phyloP scores from a whole-genome alignment of 352 stramenopile genomes.

The Pythium dissotocum region DNA sequence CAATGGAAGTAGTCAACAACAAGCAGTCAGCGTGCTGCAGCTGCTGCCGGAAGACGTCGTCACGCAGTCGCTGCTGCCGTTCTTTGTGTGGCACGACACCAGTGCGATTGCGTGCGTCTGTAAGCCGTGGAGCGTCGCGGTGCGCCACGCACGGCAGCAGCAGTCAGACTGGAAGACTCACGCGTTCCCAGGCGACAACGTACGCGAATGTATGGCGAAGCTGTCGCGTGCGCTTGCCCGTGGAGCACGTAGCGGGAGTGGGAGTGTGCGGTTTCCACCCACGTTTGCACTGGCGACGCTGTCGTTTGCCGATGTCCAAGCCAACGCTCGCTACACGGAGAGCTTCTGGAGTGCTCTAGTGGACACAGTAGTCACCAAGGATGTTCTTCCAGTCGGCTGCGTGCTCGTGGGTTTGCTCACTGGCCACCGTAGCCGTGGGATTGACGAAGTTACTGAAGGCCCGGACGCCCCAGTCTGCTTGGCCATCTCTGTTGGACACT shows the following conservation, averaged over 20 bases:
- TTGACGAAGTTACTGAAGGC: background rate
- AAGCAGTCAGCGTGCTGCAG: constrained; percentile 3
- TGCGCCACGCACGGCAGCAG: constrained; percentile 25
- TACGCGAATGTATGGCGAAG: constrained; percentile 29
- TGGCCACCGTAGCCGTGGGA: background rate
- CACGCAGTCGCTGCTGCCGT: constrained; percentile 38
- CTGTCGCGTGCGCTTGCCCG: constrained; percentile 26
- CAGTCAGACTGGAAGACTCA: constrained; percentile 44
- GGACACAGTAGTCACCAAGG: constrained; percentile 33
- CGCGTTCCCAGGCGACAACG: constrained; percentile 27
- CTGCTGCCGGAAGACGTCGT: constrained; percentile 47
- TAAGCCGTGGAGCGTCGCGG: constrained; percentile 25
- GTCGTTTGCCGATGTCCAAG: constrained; percentile 31
- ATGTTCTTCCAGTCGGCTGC: constrained; percentile 44
- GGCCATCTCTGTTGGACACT: constrained; percentile 44
- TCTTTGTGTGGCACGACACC: constrained; percentile 53
- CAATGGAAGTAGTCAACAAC: background rate
- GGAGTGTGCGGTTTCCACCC: constrained; percentile 40
- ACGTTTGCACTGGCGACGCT: constrained; percentile 40
- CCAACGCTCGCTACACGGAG: constrained; percentile 33
- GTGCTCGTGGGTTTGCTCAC: constrained; percentile 31
- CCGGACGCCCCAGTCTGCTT: constrained; percentile 21
- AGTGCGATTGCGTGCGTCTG: constrained; percentile 37
- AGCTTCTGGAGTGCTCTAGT: constrained; percentile 42
- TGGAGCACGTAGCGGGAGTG: constrained; percentile 22